Conservation (phyloP, 495 filamentous ascomycete genomes). For the Neurospora cerealis region DNA sequence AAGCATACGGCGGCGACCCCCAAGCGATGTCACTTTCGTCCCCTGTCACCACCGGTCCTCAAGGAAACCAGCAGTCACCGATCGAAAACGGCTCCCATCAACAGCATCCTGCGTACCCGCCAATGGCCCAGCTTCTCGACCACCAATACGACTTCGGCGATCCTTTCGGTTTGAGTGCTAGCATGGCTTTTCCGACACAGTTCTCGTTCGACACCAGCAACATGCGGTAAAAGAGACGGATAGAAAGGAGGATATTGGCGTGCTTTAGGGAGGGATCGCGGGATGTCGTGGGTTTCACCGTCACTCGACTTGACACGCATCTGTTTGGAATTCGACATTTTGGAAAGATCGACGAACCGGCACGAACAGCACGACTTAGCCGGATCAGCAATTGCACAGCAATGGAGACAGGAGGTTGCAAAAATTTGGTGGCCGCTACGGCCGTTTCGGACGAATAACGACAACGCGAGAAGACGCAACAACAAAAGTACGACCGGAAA, state of each 20-base stretch:
- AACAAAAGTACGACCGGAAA: background rate
- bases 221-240: conserved; percentile 31
- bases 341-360: background rate
- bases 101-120: conserved; percentile 37
- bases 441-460: background rate
- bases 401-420: background rate
- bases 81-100: conserved; percentile 22
- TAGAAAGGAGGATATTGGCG: background rate
- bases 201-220: conserved; percentile 70
- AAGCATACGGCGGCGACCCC: conserved; percentile 35
- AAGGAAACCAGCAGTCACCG: conserved; percentile 23
- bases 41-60: conserved; percentile 28
- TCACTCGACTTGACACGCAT: background rate
- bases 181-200: conserved; percentile 88
- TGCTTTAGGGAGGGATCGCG: background rate
- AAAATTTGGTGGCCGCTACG: background rate
- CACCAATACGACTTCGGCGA: conserved; percentile 72
- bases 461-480: background rate
- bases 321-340: background rate
- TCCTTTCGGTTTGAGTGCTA: conserved; percentile 81
- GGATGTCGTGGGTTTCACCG: background rate
- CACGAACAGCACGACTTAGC: background rate
- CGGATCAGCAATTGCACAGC: background rate
- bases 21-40: conserved; percentile 33
- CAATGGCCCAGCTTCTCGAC: conserved; percentile 64